phyloP scores from a whole-genome alignment of 2,329 filamentous ascomycete genomes.

The Cordyceps cicadae region DNA sequence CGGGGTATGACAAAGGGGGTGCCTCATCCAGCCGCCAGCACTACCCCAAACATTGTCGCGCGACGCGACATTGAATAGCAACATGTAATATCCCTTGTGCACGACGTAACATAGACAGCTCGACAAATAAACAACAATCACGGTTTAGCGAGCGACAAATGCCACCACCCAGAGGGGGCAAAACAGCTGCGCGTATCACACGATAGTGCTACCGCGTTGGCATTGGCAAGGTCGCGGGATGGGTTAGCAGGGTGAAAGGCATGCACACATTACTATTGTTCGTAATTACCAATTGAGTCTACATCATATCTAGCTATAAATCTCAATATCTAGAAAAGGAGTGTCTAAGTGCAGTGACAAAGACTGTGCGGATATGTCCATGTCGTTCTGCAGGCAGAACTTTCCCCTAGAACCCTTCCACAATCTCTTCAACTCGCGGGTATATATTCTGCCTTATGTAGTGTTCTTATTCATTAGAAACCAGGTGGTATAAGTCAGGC shows the following conservation, averaged over 20 bases:
- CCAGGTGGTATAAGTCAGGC: slow-evolving; percentile 19
- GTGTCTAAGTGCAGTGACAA: neutral
- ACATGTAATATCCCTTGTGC: neutral
- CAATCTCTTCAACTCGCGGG: no score
- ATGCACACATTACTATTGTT: neutral
- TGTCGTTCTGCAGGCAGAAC: neutral
- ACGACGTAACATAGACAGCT: neutral
- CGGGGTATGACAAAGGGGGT: neutral
- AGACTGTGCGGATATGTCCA: neutral
- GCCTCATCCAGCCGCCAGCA: neutral
- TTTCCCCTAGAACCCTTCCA: neutral
- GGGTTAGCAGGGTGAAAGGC: neutral
- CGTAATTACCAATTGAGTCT: neutral
- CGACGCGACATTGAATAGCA: neutral
- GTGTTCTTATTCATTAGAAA: neutral
- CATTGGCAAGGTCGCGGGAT: neutral
- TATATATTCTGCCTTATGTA: neutral
- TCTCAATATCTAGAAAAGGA: neutral
- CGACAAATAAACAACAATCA: neutral
- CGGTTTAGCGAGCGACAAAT: neutral
- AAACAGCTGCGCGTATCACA: neutral
- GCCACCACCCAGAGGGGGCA: neutral
- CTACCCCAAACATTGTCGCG: slow-evolving; percentile 2
- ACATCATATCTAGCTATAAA: slow-evolving; percentile 6
- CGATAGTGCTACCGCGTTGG: neutral